phyloP scores from a whole-genome alignment of 2,329 filamentous ascomycete species.

The Alternaria postmessia region DNA sequence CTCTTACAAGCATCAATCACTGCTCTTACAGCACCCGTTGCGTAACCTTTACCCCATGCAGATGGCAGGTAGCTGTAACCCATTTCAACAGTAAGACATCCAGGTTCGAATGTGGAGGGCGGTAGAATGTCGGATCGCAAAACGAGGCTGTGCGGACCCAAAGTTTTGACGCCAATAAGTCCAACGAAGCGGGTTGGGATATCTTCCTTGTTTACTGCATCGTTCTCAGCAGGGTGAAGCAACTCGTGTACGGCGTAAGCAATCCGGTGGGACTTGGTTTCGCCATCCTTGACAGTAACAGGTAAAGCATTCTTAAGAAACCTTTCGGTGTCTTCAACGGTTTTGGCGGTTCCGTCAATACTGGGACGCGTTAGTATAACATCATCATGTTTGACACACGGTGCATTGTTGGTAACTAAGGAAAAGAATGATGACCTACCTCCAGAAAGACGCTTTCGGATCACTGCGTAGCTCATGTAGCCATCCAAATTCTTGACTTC shows the following conservation, averaged over 20 bases:
- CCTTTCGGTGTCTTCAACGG: slow-evolving; percentile 40
- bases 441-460: slow-evolving; percentile 42
- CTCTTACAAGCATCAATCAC: slow-evolving; percentile 33
- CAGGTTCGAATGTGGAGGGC: slow-evolving; percentile 9
- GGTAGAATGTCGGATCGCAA: slow-evolving; percentile 24
- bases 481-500: slow-evolving; percentile 47
- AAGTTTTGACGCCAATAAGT: slow-evolving; percentile 28
- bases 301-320: slow-evolving; percentile 25
- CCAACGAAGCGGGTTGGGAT: slow-evolving; percentile 31
- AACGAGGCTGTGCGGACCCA: slow-evolving; percentile 21
- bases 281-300: slow-evolving; percentile 8
- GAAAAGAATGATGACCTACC: slow-evolving; percentile 24
- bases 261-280: slow-evolving; percentile 30
- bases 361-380: slow-evolving; percentile 20
- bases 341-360: slow-evolving; percentile 33
- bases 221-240: slow-evolving; percentile 2
- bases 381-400: neutral
- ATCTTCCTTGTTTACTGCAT: neutral
- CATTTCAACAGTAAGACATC: slow-evolving; percentile 34
- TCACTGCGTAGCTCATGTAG: slow-evolving; percentile 44
- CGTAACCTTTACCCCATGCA: slow-evolving; percentile 35
- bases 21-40: slow-evolving; percentile 31
- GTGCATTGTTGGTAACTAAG: neutral
- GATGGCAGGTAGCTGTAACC: slow-evolving; percentile 32
- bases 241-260: slow-evolving; percentile 40